These are phyloP conservation scores for Suillus decipiens DNA, from an alignment of 768 basidiomycete species.

Conservation along the genomic window DNA sequence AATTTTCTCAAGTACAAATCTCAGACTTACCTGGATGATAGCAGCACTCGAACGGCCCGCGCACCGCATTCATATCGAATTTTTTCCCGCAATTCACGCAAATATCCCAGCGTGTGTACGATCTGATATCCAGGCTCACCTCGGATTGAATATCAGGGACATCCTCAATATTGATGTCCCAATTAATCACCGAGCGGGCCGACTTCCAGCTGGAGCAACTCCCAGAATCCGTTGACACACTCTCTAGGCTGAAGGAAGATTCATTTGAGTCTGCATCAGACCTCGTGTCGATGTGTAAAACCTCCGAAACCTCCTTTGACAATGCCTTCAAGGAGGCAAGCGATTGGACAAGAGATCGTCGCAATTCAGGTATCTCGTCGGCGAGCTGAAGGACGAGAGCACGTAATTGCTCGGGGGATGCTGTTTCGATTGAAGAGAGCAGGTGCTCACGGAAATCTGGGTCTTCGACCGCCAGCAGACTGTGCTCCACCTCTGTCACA, in stretches of 20 bases:
- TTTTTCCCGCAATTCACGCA: conserved; percentile 51
- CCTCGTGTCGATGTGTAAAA: not conserved
- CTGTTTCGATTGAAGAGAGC: conserved; percentile 3
- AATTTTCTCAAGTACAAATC: conserved; percentile 26
- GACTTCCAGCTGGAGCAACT: conserved; percentile 5
- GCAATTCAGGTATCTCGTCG: conserved; percentile 6
- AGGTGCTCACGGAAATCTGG: not conserved
- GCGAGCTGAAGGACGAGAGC: conserved; percentile 3
- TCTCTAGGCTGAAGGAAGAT: not conserved
- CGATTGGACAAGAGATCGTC: not conserved
- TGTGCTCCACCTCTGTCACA: not conserved
- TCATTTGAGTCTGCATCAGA: conserved; percentile 2
- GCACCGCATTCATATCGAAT: conserved; percentile 41
- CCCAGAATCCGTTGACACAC: not conserved
- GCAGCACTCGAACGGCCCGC: conserved; percentile 43
- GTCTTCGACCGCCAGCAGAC: not conserved
- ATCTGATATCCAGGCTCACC: not conserved
- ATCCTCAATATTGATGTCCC: not conserved
- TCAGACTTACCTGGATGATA: conserved; percentile 55
- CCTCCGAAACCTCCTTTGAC: not conserved
- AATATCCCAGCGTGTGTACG: conserved; percentile 43
- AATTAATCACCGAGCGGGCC: not conserved
- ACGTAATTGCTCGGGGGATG: conserved; percentile 1
- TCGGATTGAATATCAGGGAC: conserved; percentile 6
- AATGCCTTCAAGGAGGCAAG: not conserved